Evolutionary conservation across 768 basidiomycete species (phyloP).

Genomic region (Pleurotus cornucopiae): DNA sequence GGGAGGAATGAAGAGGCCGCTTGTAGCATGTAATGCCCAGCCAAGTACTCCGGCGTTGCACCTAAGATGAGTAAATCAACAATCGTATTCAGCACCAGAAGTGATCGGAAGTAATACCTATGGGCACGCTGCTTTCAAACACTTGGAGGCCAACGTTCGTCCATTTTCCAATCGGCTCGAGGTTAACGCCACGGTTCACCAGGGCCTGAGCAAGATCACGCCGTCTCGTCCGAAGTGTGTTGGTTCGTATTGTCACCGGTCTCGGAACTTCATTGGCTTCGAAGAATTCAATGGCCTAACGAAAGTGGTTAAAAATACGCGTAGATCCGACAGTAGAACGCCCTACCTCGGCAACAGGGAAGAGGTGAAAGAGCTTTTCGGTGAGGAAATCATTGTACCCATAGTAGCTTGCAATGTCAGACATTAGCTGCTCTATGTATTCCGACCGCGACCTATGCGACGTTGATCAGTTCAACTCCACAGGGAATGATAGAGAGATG

Average conservation of each 20-base stretch:
- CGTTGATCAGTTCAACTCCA: slow-evolving; percentile 1
- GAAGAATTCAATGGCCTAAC: slow-evolving; percentile 94
- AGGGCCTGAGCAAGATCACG: slow-evolving; percentile 92
- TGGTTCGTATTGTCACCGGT: slow-evolving; percentile 97
- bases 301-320: background rate
- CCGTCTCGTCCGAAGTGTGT: slow-evolving; percentile 89
- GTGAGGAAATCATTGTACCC: slow-evolving; percentile 96
- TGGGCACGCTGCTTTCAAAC: slow-evolving; percentile 93
- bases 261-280: slow-evolving; percentile 95
- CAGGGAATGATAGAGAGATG: slow-evolving; percentile 4
- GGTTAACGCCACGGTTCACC: slow-evolving; percentile 93
- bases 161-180: slow-evolving; percentile 99
- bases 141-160: slow-evolving; percentile 98
- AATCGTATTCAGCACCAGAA: background rate
- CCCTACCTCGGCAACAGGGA: slow-evolving; percentile 85
- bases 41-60: slow-evolving; percentile 97
- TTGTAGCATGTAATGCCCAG: slow-evolving; percentile 99
- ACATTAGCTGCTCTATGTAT: slow-evolving; percentile 81
- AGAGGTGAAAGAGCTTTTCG: slow-evolving; percentile 92
- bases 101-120: slow-evolving; percentile 44
- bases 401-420: slow-evolving; percentile 93
- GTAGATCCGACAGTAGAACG: background rate
- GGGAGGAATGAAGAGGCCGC: slow-evolving; percentile 99
- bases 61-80: slow-evolving; percentile 31
- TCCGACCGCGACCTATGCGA: slow-evolving; percentile 75